These are phyloP conservation scores for Tolypocladium tundrense DNA, from an alignment of 2,329 filamentous ascomycete species.

Conservation along the genomic window DNA sequence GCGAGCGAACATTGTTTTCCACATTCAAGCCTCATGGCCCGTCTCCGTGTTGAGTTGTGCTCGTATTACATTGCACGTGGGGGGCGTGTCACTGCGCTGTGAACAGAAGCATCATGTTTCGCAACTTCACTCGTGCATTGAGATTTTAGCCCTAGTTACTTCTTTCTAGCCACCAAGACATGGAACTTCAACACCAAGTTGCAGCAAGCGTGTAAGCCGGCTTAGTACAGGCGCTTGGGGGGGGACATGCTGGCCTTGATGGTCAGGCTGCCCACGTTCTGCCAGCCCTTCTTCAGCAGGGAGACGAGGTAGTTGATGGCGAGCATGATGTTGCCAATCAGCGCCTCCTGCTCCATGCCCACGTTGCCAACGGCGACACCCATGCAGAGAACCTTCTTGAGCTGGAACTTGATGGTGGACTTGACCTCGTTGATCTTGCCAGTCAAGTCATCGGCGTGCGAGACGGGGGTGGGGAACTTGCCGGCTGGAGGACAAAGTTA, in stretches of 20 bases:
- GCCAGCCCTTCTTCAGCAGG: slow-evolving; percentile 99
- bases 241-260: slow-evolving; percentile 99
- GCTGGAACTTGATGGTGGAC: slow-evolving; percentile 99
- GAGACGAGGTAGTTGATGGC: slow-evolving; percentile 99
- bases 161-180: background rate
- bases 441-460: slow-evolving; percentile 86
- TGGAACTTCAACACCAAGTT: slow-evolving; percentile 6
- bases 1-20: background rate
- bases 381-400: slow-evolving; percentile 99
- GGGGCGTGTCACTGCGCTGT: background rate
- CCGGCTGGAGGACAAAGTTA: slow-evolving; percentile 53
- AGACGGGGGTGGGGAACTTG: slow-evolving; percentile 99
- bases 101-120: background rate
- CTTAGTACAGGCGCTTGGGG: slow-evolving; percentile 94
- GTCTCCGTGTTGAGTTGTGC: background rate
- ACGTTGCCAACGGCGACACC: slow-evolving; percentile 99
- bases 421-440: slow-evolving; percentile 99
- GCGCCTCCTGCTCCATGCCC: slow-evolving; percentile 90
- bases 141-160: slow-evolving; percentile 4
- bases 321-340: slow-evolving; percentile 98
- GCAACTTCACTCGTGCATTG: slow-evolving; percentile 1
- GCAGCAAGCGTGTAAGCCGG: background rate
- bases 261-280: slow-evolving; percentile 99
- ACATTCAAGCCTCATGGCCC: background rate
- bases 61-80: background rate